Evolutionary conservation across 106 monocot species (phyloP).

Genomic region (Dendrobium catenatum): DNA sequence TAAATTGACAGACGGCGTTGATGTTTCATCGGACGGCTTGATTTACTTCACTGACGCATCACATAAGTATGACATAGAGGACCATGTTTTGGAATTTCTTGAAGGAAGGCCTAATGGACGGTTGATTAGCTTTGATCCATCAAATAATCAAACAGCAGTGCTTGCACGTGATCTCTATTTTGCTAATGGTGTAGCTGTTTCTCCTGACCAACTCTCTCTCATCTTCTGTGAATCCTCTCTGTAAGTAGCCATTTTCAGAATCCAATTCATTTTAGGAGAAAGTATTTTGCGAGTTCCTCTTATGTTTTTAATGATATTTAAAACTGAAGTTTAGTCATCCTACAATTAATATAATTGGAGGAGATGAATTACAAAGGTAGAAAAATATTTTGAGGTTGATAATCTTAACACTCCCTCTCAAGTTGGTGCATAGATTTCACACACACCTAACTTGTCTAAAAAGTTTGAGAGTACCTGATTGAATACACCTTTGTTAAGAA

Average conservation of each 20-base stretch:
- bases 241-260: conserved; percentile 25
- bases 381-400: too few relatives aligned
- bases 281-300: not conserved
- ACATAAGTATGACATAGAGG: conserved; percentile 43
- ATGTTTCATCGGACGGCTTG: conserved; percentile 54
- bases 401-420: too few relatives aligned
- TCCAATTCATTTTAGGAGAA: not conserved
- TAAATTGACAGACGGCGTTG: conserved; percentile 46
- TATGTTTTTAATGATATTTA: not conserved
- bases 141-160: conserved; percentile 34
- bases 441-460: too few relatives aligned
- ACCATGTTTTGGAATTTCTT: conserved; percentile 27
- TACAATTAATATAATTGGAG: not conserved
- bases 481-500: not conserved
- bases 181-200: conserved; percentile 39
- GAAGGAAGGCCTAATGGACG: conserved; percentile 64
- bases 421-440: too few relatives aligned
- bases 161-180: conserved; percentile 51
- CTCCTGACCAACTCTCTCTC: conserved; percentile 40
- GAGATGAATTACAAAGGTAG: too few relatives aligned
- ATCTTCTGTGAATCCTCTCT: conserved; percentile 46
- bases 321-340: too few relatives aligned
- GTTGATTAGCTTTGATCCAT: conserved; percentile 43
- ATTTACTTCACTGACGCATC: conserved; percentile 92
- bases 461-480: not conserved